phyloP scores from a whole-genome alignment of 2,329 filamentous ascomycete genomes.

The Fusarium sp. region DNA sequence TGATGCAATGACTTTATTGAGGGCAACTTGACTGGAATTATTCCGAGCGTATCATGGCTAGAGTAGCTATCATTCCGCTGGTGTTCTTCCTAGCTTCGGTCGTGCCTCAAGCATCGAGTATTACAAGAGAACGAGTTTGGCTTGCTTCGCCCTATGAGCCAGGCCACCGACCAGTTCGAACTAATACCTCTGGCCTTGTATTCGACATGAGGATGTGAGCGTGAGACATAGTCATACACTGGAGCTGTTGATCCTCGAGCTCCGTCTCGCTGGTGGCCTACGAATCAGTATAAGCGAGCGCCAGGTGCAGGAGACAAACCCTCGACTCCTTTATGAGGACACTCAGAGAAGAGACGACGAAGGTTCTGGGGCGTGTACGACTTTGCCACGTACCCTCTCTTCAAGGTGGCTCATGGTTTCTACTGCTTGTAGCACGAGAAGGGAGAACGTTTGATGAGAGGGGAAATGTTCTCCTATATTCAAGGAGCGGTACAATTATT shows the following conservation, averaged over 20 bases:
- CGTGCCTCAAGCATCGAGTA: not conserved
- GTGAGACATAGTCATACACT: not conserved
- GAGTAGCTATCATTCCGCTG: too few relatives aligned
- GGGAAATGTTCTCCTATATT: not conserved
- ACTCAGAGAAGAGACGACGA: not conserved
- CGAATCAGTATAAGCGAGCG: not conserved
- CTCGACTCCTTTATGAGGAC: not conserved
- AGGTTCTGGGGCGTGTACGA: accelerated
- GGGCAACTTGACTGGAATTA: too few relatives aligned
- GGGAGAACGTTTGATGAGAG: not conserved
- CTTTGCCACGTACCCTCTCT: not conserved
- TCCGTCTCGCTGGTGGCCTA: not conserved
- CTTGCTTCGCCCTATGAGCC: not conserved
- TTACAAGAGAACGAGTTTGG: not conserved
- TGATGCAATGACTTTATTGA: too few relatives aligned
- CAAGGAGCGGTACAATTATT: accelerated
- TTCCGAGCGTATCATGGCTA: too few relatives aligned
- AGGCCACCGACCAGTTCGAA: not conserved
- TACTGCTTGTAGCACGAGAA: not conserved
- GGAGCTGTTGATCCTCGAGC: not conserved
- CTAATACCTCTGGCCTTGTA: not conserved
- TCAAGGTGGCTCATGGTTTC: not conserved
- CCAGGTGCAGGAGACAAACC: not conserved
- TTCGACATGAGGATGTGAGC: not conserved
- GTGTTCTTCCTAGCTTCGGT: not conserved